Evolutionary conservation across 352 stramenopile genomes (phyloP).

Genomic region (Globisporangium nagaii): DNA sequence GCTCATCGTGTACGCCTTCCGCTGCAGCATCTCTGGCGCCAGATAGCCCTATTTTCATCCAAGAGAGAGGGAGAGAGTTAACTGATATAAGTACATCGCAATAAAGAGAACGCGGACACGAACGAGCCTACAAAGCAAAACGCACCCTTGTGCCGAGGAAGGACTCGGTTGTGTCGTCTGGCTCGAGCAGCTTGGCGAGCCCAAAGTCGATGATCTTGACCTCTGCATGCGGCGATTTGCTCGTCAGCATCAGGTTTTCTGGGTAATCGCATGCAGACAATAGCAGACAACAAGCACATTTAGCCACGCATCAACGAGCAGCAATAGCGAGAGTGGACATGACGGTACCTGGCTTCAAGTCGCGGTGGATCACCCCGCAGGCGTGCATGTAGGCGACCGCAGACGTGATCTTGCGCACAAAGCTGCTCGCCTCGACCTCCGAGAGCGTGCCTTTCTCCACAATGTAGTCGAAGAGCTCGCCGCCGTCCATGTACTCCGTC

Average conservation of each 20-base stretch:
- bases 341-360: constrained; percentile 79
- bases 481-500: constrained; percentile 85
- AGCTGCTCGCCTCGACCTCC: constrained; percentile 78
- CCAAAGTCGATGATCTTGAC: constrained; percentile 99
- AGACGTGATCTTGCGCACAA: constrained; percentile 89
- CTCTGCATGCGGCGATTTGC: constrained; percentile 63
- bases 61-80: too few relatives aligned
- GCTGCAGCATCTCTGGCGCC: constrained; percentile 97
- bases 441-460: constrained; percentile 88
- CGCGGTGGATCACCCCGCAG: constrained; percentile 84
- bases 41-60: constrained; percentile 89
- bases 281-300: background rate
- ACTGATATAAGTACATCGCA: too few relatives aligned
- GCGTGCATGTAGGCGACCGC: constrained; percentile 87
- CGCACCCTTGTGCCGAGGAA: constrained; percentile 73
- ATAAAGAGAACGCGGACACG: too few relatives aligned
- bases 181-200: constrained; percentile 91
- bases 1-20: constrained; percentile 94
- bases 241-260: constrained; percentile 86
- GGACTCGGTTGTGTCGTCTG: constrained; percentile 74
- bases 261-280: background rate
- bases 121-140: background rate
- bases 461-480: constrained; percentile 90
- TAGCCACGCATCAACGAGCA: background rate
- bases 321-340: background rate